phyloP scores from a whole-genome alignment of 225 moss, liverwort and hornwort species.

The Polytrichum formosum region DNA sequence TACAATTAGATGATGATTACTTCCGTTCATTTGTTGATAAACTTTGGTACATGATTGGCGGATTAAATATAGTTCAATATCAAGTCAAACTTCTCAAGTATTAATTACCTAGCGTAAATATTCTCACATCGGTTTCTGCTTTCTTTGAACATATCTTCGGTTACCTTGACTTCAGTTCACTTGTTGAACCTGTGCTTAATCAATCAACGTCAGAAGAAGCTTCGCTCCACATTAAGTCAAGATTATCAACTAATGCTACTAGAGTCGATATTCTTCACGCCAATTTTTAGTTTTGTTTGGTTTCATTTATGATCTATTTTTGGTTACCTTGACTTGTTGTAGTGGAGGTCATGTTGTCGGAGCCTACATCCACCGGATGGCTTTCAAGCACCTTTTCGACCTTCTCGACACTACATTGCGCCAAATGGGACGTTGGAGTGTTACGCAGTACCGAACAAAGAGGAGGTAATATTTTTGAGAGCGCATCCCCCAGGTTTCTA shows the following conservation, averaged over 20 bases:
- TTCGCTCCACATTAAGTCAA: background rate
- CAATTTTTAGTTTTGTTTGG: background rate
- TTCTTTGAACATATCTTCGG: too few species aligned
- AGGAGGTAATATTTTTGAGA: background rate
- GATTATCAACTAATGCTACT: background rate
- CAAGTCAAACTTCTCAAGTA: background rate
- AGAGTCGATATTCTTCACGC: background rate
- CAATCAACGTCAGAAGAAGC: too few species aligned
- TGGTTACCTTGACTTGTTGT: background rate
- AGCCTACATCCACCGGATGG: slow-evolving; percentile 2
- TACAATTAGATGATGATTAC: background rate
- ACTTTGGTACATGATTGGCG: background rate
- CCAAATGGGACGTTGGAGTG: background rate
- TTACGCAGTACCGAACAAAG: background rate
- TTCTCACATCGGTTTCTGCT: background rate
- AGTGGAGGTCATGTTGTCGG: slow-evolving; percentile 9
- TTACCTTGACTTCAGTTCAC: too few species aligned
- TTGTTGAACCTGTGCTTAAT: too few species aligned
- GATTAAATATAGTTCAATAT: background rate
- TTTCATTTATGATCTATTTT: background rate
- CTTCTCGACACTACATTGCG: background rate
- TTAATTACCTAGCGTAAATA: background rate
- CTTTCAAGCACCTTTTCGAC: slow-evolving; percentile 2
- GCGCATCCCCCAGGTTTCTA: background rate
- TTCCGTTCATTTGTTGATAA: background rate